These are phyloP conservation scores for Boletus rubescentipes DNA, from an alignment of 768 basidiomycete genomes.

Conservation along the genomic window DNA sequence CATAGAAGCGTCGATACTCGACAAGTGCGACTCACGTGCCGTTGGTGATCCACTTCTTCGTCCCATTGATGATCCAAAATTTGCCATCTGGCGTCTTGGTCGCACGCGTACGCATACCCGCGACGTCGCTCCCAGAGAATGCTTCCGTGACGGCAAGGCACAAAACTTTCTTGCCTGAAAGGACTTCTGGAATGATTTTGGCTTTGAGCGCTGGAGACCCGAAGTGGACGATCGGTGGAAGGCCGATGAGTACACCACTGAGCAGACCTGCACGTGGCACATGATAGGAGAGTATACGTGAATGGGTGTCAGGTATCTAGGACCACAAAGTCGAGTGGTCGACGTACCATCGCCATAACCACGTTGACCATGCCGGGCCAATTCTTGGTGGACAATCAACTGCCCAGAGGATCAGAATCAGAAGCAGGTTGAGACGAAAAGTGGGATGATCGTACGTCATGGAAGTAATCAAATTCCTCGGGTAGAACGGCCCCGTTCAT, in stretches of 20 bases:
- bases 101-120: neutral
- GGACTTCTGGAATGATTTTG: neutral
- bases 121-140: slow-evolving; percentile 1
- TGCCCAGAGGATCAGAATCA: slow-evolving; percentile 24
- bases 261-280: slow-evolving; percentile 43
- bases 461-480: slow-evolving; percentile 78
- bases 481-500: slow-evolving; percentile 42
- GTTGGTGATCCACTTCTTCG: slow-evolving; percentile 3
- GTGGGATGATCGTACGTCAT: slow-evolving; percentile 47
- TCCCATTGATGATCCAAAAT: neutral
- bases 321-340: neutral
- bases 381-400: slow-evolving; percentile 79
- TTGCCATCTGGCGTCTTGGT: neutral
- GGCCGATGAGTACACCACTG: slow-evolving; percentile 41
- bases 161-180: neutral
- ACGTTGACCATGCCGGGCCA: slow-evolving; percentile 63
- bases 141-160: neutral
- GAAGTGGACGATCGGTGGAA: slow-evolving; percentile 78
- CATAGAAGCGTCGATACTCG: neutral
- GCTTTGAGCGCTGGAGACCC: slow-evolving; percentile 53
- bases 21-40: neutral
- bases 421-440: neutral
- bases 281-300: neutral
- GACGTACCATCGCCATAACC: slow-evolving; percentile 76
- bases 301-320: neutral